These are phyloP conservation scores for Thymus quinquecostatus DNA, from an alignment of 257 asterid species.

Conservation along the genomic window DNA sequence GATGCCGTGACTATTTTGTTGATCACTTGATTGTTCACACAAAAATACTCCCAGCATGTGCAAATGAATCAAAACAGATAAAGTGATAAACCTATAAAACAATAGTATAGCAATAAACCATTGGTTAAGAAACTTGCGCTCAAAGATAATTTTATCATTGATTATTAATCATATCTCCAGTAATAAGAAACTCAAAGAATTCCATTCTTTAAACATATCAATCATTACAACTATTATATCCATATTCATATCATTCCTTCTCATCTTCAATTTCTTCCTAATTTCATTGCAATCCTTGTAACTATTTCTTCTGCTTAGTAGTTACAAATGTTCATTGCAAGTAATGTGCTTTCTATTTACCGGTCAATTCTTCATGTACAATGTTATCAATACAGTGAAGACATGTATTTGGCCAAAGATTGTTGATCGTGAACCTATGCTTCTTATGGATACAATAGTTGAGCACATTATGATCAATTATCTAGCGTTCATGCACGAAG, in stretches of 20 bases:
- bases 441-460: slow-evolving; percentile 5
- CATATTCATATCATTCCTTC: background rate
- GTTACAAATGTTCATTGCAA: background rate
- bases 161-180: background rate
- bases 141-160: background rate
- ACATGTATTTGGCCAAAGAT: background rate
- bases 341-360: background rate
- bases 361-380: background rate
- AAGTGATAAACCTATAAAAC: too few relatives aligned
- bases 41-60: too few relatives aligned
- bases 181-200: background rate
- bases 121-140: background rate
- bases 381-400: background rate
- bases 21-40: too few relatives aligned
- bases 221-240: background rate
- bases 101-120: too few relatives aligned
- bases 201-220: background rate
- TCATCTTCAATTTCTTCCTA: background rate
- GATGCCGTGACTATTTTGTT: too few relatives aligned
- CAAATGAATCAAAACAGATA: too few relatives aligned
- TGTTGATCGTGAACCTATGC: slow-evolving; percentile 1
- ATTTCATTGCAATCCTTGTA: background rate
- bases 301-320: background rate
- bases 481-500: background rate
- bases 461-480: background rate